Evolutionary conservation across 1,284 basidiomycete genomes (phyloP).

Genomic region (Somion occarium): DNA sequence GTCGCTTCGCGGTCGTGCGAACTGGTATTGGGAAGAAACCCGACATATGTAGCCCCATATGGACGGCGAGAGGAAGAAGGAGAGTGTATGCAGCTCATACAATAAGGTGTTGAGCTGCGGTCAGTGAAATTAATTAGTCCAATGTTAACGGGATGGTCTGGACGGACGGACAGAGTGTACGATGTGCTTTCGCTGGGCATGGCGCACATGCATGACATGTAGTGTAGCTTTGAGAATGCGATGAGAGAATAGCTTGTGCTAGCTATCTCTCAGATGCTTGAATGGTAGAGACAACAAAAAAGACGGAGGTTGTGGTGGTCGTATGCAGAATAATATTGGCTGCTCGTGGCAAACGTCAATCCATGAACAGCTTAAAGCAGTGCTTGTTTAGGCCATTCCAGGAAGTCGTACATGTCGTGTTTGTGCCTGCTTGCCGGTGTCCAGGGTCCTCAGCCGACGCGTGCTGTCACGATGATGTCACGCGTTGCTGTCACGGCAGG

Average conservation of each 20-base stretch:
- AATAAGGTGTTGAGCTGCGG: conserved; percentile 61
- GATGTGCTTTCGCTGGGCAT: conserved; percentile 74
- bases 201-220: conserved; percentile 68
- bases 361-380: neutral
- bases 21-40: conserved; percentile 56
- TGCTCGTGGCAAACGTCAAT: too few relatives aligned
- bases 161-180: conserved; percentile 56
- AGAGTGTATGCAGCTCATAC: conserved; percentile 68
- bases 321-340: too few relatives aligned
- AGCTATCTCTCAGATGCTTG: neutral
- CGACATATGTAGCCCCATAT: conserved; percentile 54
- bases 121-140: neutral
- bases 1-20: conserved; percentile 60
- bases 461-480: neutral
- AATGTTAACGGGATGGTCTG: neutral
- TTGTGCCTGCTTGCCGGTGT: neutral
- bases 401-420: neutral
- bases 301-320: too few relatives aligned
- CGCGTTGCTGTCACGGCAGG: neutral
- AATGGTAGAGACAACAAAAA: too few relatives aligned
- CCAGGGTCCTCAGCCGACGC: neutral
- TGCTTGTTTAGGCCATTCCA: neutral
- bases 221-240: conserved; percentile 11
- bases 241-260: too few relatives aligned
- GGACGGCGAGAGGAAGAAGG: conserved; percentile 70